Evolutionary conservation across 805 yeast genomes (phyloP).

Genomic region (Kurtzmaniella cleridarum): DNA sequence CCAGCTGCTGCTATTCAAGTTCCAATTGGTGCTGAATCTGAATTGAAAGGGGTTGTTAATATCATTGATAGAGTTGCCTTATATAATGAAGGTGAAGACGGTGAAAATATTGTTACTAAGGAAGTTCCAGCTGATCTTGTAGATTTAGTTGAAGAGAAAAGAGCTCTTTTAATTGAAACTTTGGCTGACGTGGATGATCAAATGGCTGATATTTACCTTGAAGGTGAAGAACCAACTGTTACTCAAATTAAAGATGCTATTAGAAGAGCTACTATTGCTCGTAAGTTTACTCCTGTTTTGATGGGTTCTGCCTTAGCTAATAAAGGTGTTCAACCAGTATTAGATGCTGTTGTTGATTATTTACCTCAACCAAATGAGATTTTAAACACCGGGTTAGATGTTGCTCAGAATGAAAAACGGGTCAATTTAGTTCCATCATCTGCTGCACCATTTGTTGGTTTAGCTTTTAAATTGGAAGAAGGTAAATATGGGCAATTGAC

Average conservation of each 20-base stretch:
- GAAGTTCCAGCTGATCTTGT: slow-evolving; percentile 75
- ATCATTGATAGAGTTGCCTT: slow-evolving; percentile 82
- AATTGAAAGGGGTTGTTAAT: slow-evolving; percentile 84
- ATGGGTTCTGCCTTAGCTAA: slow-evolving; percentile 99
- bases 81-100: slow-evolving; percentile 86
- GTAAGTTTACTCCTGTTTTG: slow-evolving; percentile 97
- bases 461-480: slow-evolving; percentile 98
- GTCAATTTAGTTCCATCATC: slow-evolving; percentile 71
- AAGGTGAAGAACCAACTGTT: slow-evolving; percentile 80
- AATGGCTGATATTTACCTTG: slow-evolving; percentile 87
- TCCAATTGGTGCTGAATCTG: slow-evolving; percentile 91
- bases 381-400: slow-evolving; percentile 82
- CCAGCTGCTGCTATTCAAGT: slow-evolving; percentile 98
- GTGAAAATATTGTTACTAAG: slow-evolving; percentile 60
- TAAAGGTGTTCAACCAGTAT: slow-evolving; percentile 90
- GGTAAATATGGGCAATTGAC: slow-evolving; percentile 98
- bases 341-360: slow-evolving; percentile 93
- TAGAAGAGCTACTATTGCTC: slow-evolving; percentile 90
- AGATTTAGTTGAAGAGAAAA: slow-evolving; percentile 84
- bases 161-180: slow-evolving; percentile 81
- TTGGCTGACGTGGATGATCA: slow-evolving; percentile 98
- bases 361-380: slow-evolving; percentile 95
- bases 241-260: slow-evolving; percentile 86
- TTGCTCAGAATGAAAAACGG: slow-evolving; percentile 48
- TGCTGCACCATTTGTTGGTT: slow-evolving; percentile 80